A percentile compares a stretch with the other conserved stretches of the same genome.
phyloP scores from a whole-genome alignment of 2,329 filamentous ascomycete species.

The Pseudocercospora cruenta region DNA sequence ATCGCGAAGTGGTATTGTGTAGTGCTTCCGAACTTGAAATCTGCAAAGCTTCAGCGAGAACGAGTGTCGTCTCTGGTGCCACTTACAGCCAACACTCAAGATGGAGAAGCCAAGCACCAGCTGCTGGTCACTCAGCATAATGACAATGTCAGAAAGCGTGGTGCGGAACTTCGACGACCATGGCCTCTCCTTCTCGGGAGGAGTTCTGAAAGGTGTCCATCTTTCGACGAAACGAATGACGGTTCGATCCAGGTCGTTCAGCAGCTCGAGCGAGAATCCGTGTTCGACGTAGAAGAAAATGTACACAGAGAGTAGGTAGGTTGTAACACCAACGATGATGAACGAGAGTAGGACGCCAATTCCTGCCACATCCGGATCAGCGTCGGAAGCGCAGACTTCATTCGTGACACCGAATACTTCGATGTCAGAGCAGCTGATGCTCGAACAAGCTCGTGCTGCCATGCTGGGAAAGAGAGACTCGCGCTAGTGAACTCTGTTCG shows the following conservation, averaged over 20 bases:
- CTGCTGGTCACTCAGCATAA: slow-evolving; percentile 5
- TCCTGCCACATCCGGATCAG: not conserved
- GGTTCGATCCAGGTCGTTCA: not conserved
- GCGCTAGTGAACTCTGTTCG: too few relatives aligned
- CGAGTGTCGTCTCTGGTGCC: too few relatives aligned
- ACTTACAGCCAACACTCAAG: not conserved
- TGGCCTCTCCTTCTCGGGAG: not conserved
- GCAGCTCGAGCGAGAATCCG: not conserved
- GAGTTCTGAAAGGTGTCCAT: not conserved
- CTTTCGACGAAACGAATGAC: not conserved
- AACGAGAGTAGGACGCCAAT: slow-evolving; percentile 2
- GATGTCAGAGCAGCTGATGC: not conserved
- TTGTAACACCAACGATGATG: slow-evolving; percentile 1
- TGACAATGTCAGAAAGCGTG: not conserved
- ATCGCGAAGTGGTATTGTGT: slow-evolving; percentile 3
- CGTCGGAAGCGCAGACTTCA: not conserved
- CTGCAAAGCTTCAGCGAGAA: too few relatives aligned
- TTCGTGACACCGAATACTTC: not conserved
- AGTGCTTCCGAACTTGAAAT: not conserved
- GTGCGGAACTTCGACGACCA: not conserved
- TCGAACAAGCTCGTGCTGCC: not conserved
- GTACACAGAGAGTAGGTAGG: not conserved
- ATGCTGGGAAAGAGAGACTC: too few relatives aligned
- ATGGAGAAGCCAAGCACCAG: slow-evolving; percentile 4
- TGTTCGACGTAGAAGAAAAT: not conserved